Percentiles rank a stretch among this genome's conserved stretches.
Evolutionary conservation across 805 yeast species (phyloP).

Genomic region (Kazachstania africana): DNA sequence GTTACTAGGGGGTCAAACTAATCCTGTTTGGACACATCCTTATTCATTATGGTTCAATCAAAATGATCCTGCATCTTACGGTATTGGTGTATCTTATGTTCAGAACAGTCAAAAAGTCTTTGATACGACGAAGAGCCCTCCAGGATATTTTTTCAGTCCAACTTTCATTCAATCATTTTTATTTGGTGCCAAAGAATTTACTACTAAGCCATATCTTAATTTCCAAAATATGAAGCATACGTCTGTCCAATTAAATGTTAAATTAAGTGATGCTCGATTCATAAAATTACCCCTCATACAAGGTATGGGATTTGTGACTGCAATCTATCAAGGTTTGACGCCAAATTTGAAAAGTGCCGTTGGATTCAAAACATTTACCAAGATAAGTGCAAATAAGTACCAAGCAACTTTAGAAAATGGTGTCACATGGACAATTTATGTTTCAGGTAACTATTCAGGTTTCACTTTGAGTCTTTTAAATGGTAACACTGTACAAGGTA

Average conservation of each 20-base stretch:
- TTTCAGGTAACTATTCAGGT: slow-evolving; percentile 1
- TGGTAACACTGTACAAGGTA: slow-evolving; percentile 12
- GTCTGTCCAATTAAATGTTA: slow-evolving; percentile 25
- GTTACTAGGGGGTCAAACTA: slow-evolving; percentile 50
- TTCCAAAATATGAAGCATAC: slow-evolving; percentile 24
- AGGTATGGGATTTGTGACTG: slow-evolving; percentile 77
- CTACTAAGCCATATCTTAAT: slow-evolving; percentile 16
- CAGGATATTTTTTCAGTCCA: slow-evolving; percentile 56
- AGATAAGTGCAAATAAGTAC: slow-evolving; percentile 31
- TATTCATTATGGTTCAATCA: slow-evolving; percentile 60
- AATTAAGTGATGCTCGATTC: slow-evolving; percentile 25
- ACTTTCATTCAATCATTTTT: slow-evolving; percentile 52
- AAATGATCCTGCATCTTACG: slow-evolving; percentile 35
- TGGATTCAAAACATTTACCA: slow-evolving; percentile 36
- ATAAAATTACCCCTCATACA: slow-evolving; percentile 54
- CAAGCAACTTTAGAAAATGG: slow-evolving; percentile 41
- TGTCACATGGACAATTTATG: slow-evolving; percentile 30
- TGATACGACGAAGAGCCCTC: slow-evolving; percentile 56
- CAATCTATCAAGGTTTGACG: slow-evolving; percentile 39
- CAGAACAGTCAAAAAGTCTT: slow-evolving; percentile 47
- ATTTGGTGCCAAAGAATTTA: slow-evolving; percentile 32
- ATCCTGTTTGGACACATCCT: slow-evolving; percentile 75
- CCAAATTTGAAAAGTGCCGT: slow-evolving; percentile 51
- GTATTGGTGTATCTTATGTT: slow-evolving; percentile 60
- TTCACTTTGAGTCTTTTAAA: slow-evolving; percentile 7